phyloP scores from a whole-genome alignment of 768 basidiomycete species.

The Neoboletus brunneissimus region DNA sequence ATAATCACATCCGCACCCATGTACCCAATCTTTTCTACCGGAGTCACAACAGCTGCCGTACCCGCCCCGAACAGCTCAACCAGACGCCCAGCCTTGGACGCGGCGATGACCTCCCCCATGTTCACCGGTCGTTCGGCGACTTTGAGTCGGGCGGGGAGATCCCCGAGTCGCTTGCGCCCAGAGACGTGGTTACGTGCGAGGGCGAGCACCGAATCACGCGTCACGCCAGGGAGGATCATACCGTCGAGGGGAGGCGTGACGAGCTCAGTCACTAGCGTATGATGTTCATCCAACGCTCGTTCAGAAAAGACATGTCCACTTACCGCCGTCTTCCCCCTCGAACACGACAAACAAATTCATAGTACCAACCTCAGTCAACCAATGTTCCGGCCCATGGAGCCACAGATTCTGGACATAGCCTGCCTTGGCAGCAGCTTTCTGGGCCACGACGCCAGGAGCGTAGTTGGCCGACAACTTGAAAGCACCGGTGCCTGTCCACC shows the following conservation, averaged over 20 bases:
- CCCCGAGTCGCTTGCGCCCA: constrained; percentile 42
- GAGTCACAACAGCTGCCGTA: constrained; percentile 52
- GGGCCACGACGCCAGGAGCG: constrained; percentile 83
- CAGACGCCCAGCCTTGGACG: constrained; percentile 39
- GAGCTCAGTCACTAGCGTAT: constrained; percentile 46
- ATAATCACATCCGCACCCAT: constrained; percentile 50
- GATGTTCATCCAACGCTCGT: not conserved
- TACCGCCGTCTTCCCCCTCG: constrained; percentile 64
- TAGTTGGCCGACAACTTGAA: constrained; percentile 90
- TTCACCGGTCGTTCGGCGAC: constrained; percentile 70
- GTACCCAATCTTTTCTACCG: constrained; percentile 57
- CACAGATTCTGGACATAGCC: constrained; percentile 91
- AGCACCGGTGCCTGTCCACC: constrained; percentile 66
- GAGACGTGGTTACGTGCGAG: constrained; percentile 57
- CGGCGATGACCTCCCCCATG: constrained; percentile 70
- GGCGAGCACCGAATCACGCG: constrained; percentile 49
- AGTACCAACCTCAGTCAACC: constrained; percentile 71
- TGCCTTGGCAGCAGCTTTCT: constrained; percentile 66
- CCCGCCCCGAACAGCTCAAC: constrained; percentile 52
- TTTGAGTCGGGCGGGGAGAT: constrained; percentile 53
- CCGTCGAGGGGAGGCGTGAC: constrained; percentile 66
- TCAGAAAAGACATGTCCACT: constrained; percentile 12
- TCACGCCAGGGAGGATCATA: constrained; percentile 68
- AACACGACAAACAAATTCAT: constrained; percentile 92
- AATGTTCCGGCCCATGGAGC: constrained; percentile 67